A percentile compares a stretch with the other conserved stretches of the same genome.
Conservation (phyloP, 2,329 filamentous ascomycete species). For the Pyrenochaeta sp. region DNA sequence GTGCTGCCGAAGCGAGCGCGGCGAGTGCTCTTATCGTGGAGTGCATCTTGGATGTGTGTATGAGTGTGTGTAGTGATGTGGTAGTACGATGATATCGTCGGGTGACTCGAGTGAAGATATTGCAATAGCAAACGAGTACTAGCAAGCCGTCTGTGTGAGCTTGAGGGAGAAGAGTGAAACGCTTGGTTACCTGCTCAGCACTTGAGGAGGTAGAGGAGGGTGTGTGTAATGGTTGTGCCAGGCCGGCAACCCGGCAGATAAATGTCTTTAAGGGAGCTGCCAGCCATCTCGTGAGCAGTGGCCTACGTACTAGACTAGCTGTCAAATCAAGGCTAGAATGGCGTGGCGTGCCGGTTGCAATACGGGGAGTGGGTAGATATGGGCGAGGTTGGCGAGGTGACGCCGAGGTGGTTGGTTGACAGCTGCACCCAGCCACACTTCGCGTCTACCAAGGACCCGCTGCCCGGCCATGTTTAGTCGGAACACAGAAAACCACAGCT, state of each 20-base stretch:
- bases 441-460: neutral
- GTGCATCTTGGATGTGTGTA: conserved; percentile 40
- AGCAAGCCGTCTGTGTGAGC: conserved; percentile 18
- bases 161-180: conserved; percentile 6
- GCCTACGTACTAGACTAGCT: conserved; percentile 34
- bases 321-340: conserved; percentile 21
- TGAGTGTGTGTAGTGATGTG: conserved; percentile 16
- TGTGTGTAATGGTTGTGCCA: conserved; percentile 31
- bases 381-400: conserved; percentile 43
- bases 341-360: conserved; percentile 33
- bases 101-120: conserved; percentile 10
- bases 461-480: conserved; percentile 1
- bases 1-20: conserved; percentile 51
- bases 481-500: neutral
- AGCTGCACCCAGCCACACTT: conserved; percentile 33
- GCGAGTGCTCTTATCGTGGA: conserved; percentile 45
- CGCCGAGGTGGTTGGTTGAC: conserved; percentile 34
- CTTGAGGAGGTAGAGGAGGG: conserved; percentile 27
- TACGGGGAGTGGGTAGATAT: conserved; percentile 42
- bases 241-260: conserved; percentile 23
- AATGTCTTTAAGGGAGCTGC: conserved; percentile 38
- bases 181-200: conserved; percentile 27
- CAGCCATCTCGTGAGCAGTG: conserved; percentile 45
- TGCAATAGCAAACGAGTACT: conserved; percentile 11
- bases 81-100: conserved; percentile 15